A percentile compares a stretch with the other conserved stretches of the same genome.
phyloP scores from a whole-genome alignment of 305 asterid genomes.

The Fraxinus nigra region DNA sequence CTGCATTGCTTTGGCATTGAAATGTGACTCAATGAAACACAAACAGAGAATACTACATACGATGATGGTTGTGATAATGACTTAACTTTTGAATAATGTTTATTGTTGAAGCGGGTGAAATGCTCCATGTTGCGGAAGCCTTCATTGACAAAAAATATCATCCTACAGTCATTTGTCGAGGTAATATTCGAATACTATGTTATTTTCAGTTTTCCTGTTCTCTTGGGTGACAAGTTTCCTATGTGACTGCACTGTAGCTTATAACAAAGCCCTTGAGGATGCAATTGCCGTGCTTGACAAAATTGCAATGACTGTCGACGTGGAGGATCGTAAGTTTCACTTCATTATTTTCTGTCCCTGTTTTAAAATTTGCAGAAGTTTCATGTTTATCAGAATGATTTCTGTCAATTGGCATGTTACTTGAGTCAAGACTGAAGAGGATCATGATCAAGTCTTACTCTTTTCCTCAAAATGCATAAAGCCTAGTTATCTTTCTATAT shows the following conservation, averaged over 20 bases:
- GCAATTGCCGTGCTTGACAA: conserved; percentile 80
- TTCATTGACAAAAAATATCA: conserved; percentile 88
- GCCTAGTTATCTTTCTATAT: conserved; percentile 33
- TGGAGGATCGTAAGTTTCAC: conserved; percentile 74
- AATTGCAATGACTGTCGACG: conserved; percentile 80
- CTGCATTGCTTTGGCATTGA: background rate
- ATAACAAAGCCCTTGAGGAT: conserved; percentile 88
- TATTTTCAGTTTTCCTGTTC: background rate
- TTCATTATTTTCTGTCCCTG: background rate
- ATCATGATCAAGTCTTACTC: background rate
- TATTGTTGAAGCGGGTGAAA: conserved; percentile 81
- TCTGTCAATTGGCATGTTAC: background rate
- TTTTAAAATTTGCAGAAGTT: background rate
- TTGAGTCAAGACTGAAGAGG: background rate
- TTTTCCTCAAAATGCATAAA: background rate
- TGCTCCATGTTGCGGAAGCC: conserved; percentile 99
- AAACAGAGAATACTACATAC: background rate
- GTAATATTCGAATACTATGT: conserved; percentile 30
- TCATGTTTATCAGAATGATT: background rate
- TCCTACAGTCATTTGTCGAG: conserved; percentile 92
- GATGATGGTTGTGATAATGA: background rate
- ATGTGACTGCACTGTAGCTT: conserved; percentile 53
- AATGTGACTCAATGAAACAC: background rate
- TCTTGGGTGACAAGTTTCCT: conserved; percentile 19
- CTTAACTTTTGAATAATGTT: conserved; percentile 3